Percentiles rank a stretch among this genome's conserved stretches.
These are phyloP conservation scores for Gigaspora rosea DNA, from an alignment of 192 early-diverging fungal species.

Conservation along the genomic window DNA sequence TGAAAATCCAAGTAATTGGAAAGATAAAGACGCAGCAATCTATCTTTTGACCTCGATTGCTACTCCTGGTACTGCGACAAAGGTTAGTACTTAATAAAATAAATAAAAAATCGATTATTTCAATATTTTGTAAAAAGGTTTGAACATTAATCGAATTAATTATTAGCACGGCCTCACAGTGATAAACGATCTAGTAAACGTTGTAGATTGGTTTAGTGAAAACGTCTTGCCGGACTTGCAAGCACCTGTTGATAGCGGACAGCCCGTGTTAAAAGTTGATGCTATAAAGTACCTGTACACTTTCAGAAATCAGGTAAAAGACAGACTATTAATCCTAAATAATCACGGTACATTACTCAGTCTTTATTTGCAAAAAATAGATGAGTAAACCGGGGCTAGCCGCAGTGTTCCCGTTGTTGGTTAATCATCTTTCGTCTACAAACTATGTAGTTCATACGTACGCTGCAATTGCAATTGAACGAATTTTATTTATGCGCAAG, in stretches of 20 bases:
- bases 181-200: slow-evolving; percentile 82
- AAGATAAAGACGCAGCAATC: slow-evolving; percentile 93
- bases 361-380: slow-evolving; percentile 36
- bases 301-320: slow-evolving; percentile 83
- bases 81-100: slow-evolving; percentile 51
- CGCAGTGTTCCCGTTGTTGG: slow-evolving; percentile 75
- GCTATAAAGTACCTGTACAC: slow-evolving; percentile 93
- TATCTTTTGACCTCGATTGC: slow-evolving; percentile 90
- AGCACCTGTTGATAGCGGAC: slow-evolving; percentile 61
- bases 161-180: slow-evolving; percentile 75
- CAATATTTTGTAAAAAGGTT: not conserved
- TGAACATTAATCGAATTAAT: slow-evolving; percentile 13
- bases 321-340: not conserved
- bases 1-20: slow-evolving; percentile 80
- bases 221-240: slow-evolving; percentile 87
- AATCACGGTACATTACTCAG: not conserved
- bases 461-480: slow-evolving; percentile 88
- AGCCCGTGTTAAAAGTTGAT: slow-evolving; percentile 86
- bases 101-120: too few species aligned
- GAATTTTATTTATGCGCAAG: slow-evolving; percentile 76
- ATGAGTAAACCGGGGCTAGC: slow-evolving; percentile 78
- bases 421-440: slow-evolving; percentile 76
- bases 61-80: slow-evolving; percentile 71
- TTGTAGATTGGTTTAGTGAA: slow-evolving; percentile 79
- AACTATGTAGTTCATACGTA: slow-evolving; percentile 91